phyloP scores from a whole-genome alignment of 345 rosid species.

The Eucalyptus victrix region DNA sequence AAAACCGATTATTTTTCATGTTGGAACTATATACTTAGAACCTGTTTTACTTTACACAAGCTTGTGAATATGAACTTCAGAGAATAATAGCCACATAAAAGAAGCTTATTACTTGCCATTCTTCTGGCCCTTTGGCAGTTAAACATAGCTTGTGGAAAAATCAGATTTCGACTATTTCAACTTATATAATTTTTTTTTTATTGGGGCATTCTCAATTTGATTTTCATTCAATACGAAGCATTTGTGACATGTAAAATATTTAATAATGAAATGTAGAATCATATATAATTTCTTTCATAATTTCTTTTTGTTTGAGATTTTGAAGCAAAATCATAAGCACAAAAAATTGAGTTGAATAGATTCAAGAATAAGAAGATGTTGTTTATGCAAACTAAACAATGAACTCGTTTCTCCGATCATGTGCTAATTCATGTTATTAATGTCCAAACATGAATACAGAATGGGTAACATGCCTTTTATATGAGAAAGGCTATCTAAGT shows the following conservation, averaged over 20 bases:
- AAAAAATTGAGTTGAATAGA: background rate
- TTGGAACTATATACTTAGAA: background rate
- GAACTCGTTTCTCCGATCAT: background rate
- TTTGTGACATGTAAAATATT: too few relatives aligned
- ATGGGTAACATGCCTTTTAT: background rate
- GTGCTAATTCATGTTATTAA: background rate
- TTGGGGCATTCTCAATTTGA: background rate
- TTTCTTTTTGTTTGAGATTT: background rate
- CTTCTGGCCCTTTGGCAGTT: background rate
- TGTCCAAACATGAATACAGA: background rate
- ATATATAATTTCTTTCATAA: background rate
- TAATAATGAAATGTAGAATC: background rate
- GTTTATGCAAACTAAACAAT: background rate
- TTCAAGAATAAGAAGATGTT: background rate
- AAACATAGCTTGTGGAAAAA: background rate
- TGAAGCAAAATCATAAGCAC: background rate
- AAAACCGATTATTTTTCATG: background rate
- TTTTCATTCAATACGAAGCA: background rate
- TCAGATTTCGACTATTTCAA: background rate
- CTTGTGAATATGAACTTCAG: background rate
- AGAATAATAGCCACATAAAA: background rate
- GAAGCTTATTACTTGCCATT: background rate
- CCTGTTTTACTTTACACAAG: background rate
- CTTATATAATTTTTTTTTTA: accelerated
- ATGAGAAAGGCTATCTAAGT: background rate